Percentiles rank a stretch among this genome's conserved stretches.
Conservation (phyloP, 768 basidiomycete species). For the Crassisporium funariophilum region DNA sequence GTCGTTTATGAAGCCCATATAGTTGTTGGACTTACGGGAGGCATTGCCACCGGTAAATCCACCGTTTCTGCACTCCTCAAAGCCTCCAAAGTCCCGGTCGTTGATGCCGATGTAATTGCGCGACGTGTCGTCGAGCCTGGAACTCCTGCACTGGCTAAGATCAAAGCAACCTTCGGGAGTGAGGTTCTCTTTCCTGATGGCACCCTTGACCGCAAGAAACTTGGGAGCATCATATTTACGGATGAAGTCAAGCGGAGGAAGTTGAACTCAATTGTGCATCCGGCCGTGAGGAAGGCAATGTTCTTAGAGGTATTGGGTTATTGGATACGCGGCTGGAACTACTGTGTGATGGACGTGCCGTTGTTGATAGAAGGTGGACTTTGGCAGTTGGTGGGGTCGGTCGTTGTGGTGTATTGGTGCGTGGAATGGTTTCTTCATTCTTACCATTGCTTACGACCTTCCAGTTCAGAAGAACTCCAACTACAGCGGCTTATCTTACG, state of each 20-base stretch:
- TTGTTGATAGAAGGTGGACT: slow-evolving; percentile 87
- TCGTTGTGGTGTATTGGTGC: slow-evolving; percentile 93
- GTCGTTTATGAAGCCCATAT: too few relatives aligned
- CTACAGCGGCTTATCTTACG: slow-evolving; percentile 80
- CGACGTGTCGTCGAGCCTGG: slow-evolving; percentile 86
- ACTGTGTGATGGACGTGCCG: slow-evolving; percentile 89
- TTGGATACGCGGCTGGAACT: slow-evolving; percentile 79
- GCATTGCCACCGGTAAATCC: slow-evolving; percentile 96
- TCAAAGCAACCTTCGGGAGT: slow-evolving; percentile 71
- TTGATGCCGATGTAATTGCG: slow-evolving; percentile 92
- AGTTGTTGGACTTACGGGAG: slow-evolving; percentile 96
- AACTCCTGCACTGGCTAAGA: slow-evolving; percentile 67
- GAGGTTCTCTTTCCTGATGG: slow-evolving; percentile 70
- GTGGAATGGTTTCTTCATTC: slow-evolving; percentile 18
- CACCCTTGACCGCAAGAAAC: slow-evolving; percentile 75
- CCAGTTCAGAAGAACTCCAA: slow-evolving; percentile 81
- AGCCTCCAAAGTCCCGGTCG: slow-evolving; percentile 70
- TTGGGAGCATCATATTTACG: slow-evolving; percentile 85
- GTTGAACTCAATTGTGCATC: slow-evolving; percentile 88
- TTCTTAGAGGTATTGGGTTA: slow-evolving; percentile 60
- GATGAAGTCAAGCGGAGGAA: slow-evolving; percentile 69
- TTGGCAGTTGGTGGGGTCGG: slow-evolving; percentile 79
- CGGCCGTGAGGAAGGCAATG: slow-evolving; percentile 84
- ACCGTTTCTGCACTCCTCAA: slow-evolving; percentile 80
- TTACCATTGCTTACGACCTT: neutral